Conservation (phyloP, 495 filamentous ascomycete species). For the Talaromyces nanjingensis region DNA sequence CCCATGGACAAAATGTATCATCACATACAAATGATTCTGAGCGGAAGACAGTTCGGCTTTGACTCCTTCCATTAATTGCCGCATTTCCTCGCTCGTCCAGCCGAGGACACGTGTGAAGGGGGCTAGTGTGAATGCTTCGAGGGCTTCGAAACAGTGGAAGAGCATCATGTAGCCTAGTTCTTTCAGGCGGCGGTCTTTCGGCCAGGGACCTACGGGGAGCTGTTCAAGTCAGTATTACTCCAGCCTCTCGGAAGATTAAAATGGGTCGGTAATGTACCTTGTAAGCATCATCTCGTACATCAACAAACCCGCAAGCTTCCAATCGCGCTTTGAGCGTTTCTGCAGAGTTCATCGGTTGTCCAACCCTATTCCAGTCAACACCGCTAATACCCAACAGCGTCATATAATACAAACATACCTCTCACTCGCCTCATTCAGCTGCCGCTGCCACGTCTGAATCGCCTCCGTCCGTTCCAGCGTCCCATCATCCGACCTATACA, state of each 20-base stretch:
- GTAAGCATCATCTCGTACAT: constrained; percentile 14
- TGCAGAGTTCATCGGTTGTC: constrained; percentile 9
- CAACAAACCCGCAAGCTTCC: constrained; percentile 15
- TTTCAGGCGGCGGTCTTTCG: constrained; percentile 14
- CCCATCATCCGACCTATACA: constrained; percentile 36
- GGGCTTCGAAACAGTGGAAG: constrained; percentile 38
- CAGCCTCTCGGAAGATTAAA: not conserved
- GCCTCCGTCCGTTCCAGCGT: constrained; percentile 4
- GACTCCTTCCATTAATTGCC: constrained; percentile 45
- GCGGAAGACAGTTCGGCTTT: constrained; percentile 44
- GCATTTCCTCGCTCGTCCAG: constrained; percentile 45
- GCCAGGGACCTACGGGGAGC: constrained; percentile 17
- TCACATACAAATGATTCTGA: constrained; percentile 38
- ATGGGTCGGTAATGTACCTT: constrained; percentile 7
- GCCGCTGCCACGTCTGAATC: constrained; percentile 8
- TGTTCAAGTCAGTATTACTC: not conserved
- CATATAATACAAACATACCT: not conserved
- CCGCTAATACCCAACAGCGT: not conserved
- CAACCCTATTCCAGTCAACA: constrained; percentile 3
- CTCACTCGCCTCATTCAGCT: constrained; percentile 12
- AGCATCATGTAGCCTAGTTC: constrained; percentile 31
- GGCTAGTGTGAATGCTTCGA: constrained; percentile 43
- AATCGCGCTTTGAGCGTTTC: constrained; percentile 11
- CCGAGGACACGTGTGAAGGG: constrained; percentile 49
- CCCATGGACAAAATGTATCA: constrained; percentile 31